Evolutionary conservation across 441 rosid species (phyloP).

Genomic region (Adansonia gregorii): DNA sequence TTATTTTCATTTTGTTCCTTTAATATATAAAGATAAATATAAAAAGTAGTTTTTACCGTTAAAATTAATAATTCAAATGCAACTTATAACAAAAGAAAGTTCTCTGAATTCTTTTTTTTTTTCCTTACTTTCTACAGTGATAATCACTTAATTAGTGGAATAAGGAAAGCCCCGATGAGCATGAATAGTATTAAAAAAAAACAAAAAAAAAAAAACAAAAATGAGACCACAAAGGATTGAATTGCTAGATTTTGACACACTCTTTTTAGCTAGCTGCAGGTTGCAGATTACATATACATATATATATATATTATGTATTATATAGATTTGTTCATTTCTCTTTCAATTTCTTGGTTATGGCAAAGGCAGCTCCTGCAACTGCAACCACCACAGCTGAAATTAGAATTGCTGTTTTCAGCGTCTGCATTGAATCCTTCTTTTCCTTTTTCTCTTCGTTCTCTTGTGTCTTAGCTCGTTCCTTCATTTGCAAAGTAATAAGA

Average conservation of each 20-base stretch:
- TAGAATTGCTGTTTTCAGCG: conserved; percentile 51
- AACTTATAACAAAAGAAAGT: too few relatives aligned
- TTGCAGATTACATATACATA: neutral
- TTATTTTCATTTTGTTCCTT: too few relatives aligned
- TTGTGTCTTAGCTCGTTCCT: conserved; percentile 29
- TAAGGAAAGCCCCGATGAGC: too few relatives aligned
- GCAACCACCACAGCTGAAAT: conserved; percentile 58
- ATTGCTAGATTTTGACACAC: conserved; percentile 7
- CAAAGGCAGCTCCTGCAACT: conserved; percentile 56
- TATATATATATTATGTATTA: neutral
- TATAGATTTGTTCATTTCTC: conserved; percentile 40
- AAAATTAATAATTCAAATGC: too few relatives aligned
- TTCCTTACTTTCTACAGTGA: too few relatives aligned
- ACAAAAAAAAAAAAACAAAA: neutral
- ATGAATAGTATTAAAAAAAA: too few relatives aligned
- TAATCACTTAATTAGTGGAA: too few relatives aligned
- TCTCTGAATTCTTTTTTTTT: too few relatives aligned
- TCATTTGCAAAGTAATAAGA: conserved; percentile 14
- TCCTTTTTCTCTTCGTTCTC: conserved; percentile 35
- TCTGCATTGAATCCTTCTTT: conserved; percentile 36
- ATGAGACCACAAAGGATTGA: neutral
- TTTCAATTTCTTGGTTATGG: conserved; percentile 56
- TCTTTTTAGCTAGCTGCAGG: neutral
- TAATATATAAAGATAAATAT: too few relatives aligned
- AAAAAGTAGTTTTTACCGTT: too few relatives aligned